A percentile compares a stretch with the other conserved stretches of the same genome.
Conservation (phyloP, 495 filamentous ascomycete species). For the Podospora bellae-mahoneyi region DNA sequence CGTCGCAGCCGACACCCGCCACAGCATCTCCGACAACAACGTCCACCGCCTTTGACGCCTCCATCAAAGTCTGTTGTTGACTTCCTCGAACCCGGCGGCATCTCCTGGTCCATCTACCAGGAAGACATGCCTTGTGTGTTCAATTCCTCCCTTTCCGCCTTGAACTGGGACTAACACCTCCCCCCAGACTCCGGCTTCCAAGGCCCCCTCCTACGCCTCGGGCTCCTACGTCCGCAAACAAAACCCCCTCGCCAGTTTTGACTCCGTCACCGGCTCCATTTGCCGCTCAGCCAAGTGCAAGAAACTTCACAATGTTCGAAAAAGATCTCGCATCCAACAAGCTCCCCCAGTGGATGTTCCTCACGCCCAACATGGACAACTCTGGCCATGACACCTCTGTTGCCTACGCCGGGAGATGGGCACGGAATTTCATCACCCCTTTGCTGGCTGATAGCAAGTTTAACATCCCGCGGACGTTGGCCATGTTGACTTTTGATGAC, state of each 20-base stretch:
- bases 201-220: slow-evolving; percentile 39
- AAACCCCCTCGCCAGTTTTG: slow-evolving; percentile 56
- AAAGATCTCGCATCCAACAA: slow-evolving; percentile 54
- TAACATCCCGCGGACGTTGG: slow-evolving; percentile 58
- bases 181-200: slow-evolving; percentile 62
- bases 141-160: too few species aligned
- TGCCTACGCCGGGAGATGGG: slow-evolving; percentile 57
- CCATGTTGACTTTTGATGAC: slow-evolving; percentile 73
- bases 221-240: slow-evolving; percentile 49
- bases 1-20: slow-evolving; percentile 57
- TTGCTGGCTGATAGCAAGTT: slow-evolving; percentile 64
- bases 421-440: slow-evolving; percentile 56
- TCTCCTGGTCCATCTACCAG: slow-evolving; percentile 68
- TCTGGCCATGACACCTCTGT: slow-evolving; percentile 69
- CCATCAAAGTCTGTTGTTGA: slow-evolving; percentile 68
- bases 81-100: slow-evolving; percentile 63
- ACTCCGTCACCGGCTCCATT: slow-evolving; percentile 54
- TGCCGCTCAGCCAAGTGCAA: slow-evolving; percentile 62
- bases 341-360: slow-evolving; percentile 71
- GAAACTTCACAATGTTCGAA: slow-evolving; percentile 62
- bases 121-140: slow-evolving; percentile 57
- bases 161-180: too few species aligned
- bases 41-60: slow-evolving; percentile 57
- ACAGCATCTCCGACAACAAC: slow-evolving; percentile 64
- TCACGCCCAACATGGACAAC: slow-evolving; percentile 69